Evolutionary conservation across 805 yeast genomes (phyloP), one percentile per base, ranked within the genome.

Genomic region (Starmerella scarabaei): DNA sequence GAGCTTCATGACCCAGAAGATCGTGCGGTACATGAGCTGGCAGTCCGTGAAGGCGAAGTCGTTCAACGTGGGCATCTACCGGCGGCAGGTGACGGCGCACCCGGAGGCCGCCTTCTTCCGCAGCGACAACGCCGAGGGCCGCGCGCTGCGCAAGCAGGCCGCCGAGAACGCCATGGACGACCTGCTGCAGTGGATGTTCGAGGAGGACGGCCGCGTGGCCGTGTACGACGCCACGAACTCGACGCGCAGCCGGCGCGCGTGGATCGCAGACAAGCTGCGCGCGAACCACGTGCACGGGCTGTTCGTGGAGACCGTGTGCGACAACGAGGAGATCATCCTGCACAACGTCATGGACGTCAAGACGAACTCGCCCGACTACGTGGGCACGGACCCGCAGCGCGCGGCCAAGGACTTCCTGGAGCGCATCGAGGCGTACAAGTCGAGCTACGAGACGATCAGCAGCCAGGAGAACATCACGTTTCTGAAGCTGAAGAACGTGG

Each of bases 211-310:
- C 14, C 80, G 78, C 20, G 97, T 91, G 33, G 97, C 94, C 0
- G 82, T 91, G 5, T 68, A 86, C 44, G 98, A 91, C 61, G 97
- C 95, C 27, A 84, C 95, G 2, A 88, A 91, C 60, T 77, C 85
- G 28, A 84, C 96, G 5, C 65, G 69, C 48, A 72, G 67, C 40
- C 72, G 94, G 53, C 69, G 98, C 48, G 66, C 66, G 18, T 66
- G 73, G 68, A 70, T 91, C 40, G 64, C 75, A 39, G 58, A 58
- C 20, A 42, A 43, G 18, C 46, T 53, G 16, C 18, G 19, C 27
- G 29, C 21, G 12, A 41, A 80, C 53, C 68, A 68, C 32, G 77
- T 91, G 42, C 88, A 83, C 58, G 93, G 97, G 1, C 74, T 91
- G 68, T 91, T 88, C 57, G 71, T 91, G 45, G 98, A 91, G 57